Conservation (phyloP, 805 yeast species). For the Candida vartiovaarae region DNA sequence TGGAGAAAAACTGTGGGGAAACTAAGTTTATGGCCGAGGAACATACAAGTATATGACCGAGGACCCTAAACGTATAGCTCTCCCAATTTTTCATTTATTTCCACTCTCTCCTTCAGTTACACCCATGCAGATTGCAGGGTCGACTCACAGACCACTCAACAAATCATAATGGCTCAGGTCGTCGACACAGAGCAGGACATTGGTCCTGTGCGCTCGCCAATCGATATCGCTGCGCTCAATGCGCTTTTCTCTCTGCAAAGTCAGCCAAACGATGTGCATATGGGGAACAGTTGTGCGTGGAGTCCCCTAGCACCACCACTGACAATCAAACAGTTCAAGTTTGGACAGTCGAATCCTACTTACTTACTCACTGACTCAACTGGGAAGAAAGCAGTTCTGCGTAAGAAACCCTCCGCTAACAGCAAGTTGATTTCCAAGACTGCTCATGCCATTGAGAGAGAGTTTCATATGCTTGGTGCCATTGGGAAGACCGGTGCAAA, state of each 20-base stretch:
- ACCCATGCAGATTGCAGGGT: no score
- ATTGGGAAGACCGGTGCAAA: slow-evolving; percentile 16
- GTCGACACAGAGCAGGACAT: slow-evolving; percentile 23
- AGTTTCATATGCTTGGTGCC: slow-evolving; percentile 43
- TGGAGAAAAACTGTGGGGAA: no score
- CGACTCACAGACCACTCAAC: not conserved
- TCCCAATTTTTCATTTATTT: no score
- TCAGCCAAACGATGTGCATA: slow-evolving; percentile 7
- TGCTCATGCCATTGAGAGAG: slow-evolving; percentile 60
- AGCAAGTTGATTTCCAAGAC: slow-evolving; percentile 42
- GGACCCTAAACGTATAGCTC: no score
- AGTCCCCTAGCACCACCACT: slow-evolving; percentile 23
- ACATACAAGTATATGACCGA: no score
- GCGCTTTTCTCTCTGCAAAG: slow-evolving; percentile 16
- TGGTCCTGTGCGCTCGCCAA: slow-evolving; percentile 18
- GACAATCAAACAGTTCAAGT: slow-evolving; percentile 44
- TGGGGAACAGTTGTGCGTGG: slow-evolving; percentile 17
- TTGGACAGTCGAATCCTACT: slow-evolving; percentile 62
- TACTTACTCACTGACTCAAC: slow-evolving; percentile 38
- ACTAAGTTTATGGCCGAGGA: no score
- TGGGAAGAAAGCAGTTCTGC: slow-evolving; percentile 38
- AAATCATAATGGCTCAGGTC: slow-evolving; percentile 3
- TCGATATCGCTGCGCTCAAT: slow-evolving; percentile 20
- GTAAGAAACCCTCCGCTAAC: slow-evolving; percentile 51
- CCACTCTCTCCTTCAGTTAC: no score